Conservation (phyloP, 202 grass and related monocot genomes). For the Schoenoplectus tabernaemontani region DNA sequence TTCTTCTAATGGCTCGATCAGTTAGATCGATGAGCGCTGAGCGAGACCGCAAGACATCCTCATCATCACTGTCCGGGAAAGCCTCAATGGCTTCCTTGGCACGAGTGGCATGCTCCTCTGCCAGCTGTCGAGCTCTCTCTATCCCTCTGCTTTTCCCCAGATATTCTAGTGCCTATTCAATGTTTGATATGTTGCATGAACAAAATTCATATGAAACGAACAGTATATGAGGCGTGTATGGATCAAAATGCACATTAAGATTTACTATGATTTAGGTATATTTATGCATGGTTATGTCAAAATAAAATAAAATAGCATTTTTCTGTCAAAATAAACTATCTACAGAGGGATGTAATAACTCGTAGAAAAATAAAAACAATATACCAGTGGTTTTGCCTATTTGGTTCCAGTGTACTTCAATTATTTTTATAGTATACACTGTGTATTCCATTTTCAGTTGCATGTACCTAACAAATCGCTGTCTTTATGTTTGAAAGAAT, state of each 20-base stretch:
- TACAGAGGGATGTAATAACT: not conserved
- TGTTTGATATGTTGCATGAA: slow-evolving; percentile 1
- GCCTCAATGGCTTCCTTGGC: slow-evolving; percentile 74
- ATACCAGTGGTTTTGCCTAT: not conserved
- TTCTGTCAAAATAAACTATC: not conserved
- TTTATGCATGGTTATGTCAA: not conserved
- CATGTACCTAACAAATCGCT: not conserved
- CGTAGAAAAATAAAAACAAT: not conserved
- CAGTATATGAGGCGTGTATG: not conserved
- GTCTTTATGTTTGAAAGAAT: not conserved
- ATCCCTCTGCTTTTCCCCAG: slow-evolving; percentile 74
- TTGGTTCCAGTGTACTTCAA: not conserved
- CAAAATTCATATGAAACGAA: not conserved
- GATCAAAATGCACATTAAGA: not conserved
- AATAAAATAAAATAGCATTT: not conserved
- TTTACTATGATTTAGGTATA: not conserved
- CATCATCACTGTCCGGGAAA: slow-evolving; percentile 69
- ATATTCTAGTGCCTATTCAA: slow-evolving; percentile 64
- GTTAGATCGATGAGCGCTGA: slow-evolving; percentile 72
- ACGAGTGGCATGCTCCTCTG: slow-evolving; percentile 46
- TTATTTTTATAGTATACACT: not conserved
- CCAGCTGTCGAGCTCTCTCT: slow-evolving; percentile 68
- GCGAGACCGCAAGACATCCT: slow-evolving; percentile 69
- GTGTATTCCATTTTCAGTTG: not conserved
- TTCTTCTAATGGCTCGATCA: slow-evolving; percentile 59